These are phyloP conservation scores for Sporobolomyces roseus DNA, from an alignment of 768 basidiomycete genomes.

Conservation along the genomic window DNA sequence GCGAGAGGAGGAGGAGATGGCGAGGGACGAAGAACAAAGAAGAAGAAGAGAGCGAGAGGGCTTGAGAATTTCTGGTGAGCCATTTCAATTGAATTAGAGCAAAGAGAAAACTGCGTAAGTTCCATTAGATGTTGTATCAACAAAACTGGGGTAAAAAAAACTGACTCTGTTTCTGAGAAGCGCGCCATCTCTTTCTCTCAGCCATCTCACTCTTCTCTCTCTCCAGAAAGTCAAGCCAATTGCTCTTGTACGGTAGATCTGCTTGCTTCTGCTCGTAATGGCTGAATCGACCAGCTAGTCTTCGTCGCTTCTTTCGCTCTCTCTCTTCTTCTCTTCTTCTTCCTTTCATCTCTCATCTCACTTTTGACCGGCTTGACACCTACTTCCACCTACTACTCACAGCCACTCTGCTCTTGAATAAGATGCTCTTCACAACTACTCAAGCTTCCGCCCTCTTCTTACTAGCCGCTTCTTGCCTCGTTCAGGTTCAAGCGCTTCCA, in stretches of 20 bases:
- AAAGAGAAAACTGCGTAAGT: no score
- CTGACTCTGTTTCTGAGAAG: not conserved
- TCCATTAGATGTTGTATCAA: no score
- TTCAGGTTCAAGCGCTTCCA: not conserved
- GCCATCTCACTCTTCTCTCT: constrained; percentile 18
- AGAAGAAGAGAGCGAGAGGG: not conserved
- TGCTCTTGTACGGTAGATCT: not conserved
- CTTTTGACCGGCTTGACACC: constrained; percentile 10
- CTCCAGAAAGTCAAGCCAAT: not conserved
- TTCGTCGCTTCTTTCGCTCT: not conserved
- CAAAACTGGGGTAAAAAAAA: no score
- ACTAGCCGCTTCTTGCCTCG: not conserved
- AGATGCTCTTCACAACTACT: constrained; percentile 21
- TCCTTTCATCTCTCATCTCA: not conserved
- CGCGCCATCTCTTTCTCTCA: not conserved
- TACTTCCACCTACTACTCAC: not conserved
- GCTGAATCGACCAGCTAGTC: not conserved
- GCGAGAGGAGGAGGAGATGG: constrained; percentile 10
- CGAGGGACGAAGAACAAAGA: not conserved
- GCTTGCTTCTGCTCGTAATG: not conserved
- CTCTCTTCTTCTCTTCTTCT: constrained; percentile 4
- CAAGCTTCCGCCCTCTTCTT: constrained; percentile 23
- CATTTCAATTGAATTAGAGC: no score
- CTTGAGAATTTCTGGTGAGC: no score
- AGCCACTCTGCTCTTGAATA: not conserved